Base-by-base conservation (phyloP, 805 yeast genomes). In the Candida berthetii region DNA sequence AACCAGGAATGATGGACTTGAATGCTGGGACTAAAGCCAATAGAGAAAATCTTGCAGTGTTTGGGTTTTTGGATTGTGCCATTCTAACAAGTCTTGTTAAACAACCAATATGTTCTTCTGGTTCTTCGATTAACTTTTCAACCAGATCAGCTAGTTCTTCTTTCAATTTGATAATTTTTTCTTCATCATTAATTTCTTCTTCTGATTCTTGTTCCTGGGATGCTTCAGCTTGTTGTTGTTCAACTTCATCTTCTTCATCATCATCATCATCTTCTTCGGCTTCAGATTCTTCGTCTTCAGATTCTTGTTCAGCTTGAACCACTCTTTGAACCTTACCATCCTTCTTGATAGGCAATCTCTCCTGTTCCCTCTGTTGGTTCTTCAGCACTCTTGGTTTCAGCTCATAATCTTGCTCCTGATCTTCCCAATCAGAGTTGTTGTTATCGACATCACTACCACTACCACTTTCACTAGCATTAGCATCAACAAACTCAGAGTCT, bases 131-230 rank as follows among this genome's bases (percentile, higher is more conserved):
- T 29, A 91, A 64, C 34, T 74, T 74, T 32, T 86, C 85, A 1
- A 95, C 96, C 38, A 82, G 61, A 16, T 75, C 79, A 0, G 98
- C 96, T 34, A 93, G 76, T 42, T 85, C 86, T 62, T 89, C 97
- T 54, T 89, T 85, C 34, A 85, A 67, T 43, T 76, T 72, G 7
- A 71, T 50, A 20, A 86, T 66, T 42, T 69, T 70, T 57, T 84
- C 84, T 42, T 66, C 71, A 0, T 76, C 68, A 45, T 78, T 78
- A 19, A 62, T 71, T 31, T 52, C 54, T 7, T 46, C 46, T 32
- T 48, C 53, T 19, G 59, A 64, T 8, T 50, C 62, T 16, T 61
- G 66, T 15, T 54, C 59, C 22, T 57, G n/a, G n/a, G n/a, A n/a
- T n/a, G n/a, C 54, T 15, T 46, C 54, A 11, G 46, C 47, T 8